Evolutionary conservation across 805 yeast species (phyloP).

Genomic region (Ogataea salicorniae): DNA sequence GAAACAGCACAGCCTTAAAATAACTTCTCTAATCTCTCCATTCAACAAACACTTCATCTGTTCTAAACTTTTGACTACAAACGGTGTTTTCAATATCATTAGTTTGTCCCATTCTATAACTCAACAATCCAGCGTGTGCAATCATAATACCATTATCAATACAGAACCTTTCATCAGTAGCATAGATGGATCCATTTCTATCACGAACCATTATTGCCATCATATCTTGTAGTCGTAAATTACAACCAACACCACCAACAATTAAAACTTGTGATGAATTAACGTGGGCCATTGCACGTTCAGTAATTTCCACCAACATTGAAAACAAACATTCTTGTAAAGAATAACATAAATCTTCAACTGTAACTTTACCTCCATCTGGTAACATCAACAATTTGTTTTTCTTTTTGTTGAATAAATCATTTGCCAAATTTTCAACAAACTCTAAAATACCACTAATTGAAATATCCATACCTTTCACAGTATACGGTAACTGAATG

Average conservation of each 20-base stretch:
- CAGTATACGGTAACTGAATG: conserved; percentile 88
- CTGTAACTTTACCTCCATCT: conserved; percentile 52
- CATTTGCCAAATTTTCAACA: conserved; percentile 76
- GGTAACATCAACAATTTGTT: conserved; percentile 37
- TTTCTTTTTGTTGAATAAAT: conserved; percentile 46
- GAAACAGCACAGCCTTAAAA: neutral
- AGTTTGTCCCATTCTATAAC: conserved; percentile 75
- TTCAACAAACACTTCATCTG: conserved; percentile 85
- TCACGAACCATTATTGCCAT: conserved; percentile 93
- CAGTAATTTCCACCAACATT: conserved; percentile 97
- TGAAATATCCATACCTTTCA: conserved; percentile 96
- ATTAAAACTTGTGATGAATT: conserved; percentile 82
- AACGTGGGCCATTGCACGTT: conserved; percentile 98
- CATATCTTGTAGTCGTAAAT: conserved; percentile 87
- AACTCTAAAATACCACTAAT: conserved; percentile 93
- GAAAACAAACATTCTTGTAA: conserved; percentile 90
- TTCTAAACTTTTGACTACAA: conserved; percentile 89
- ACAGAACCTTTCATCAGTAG: conserved; percentile 96
- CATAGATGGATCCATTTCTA: conserved; percentile 81
- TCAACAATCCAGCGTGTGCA: conserved; percentile 93
- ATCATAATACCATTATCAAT: conserved; percentile 98
- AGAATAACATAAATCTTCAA: conserved; percentile 88
- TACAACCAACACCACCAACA: conserved; percentile 99
- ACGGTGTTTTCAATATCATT: conserved; percentile 61
- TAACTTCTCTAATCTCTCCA: conserved; percentile 60